Evolutionary conservation across 176 grass and related monocot species (phyloP).

Genomic region (Oryza meyeriana): DNA sequence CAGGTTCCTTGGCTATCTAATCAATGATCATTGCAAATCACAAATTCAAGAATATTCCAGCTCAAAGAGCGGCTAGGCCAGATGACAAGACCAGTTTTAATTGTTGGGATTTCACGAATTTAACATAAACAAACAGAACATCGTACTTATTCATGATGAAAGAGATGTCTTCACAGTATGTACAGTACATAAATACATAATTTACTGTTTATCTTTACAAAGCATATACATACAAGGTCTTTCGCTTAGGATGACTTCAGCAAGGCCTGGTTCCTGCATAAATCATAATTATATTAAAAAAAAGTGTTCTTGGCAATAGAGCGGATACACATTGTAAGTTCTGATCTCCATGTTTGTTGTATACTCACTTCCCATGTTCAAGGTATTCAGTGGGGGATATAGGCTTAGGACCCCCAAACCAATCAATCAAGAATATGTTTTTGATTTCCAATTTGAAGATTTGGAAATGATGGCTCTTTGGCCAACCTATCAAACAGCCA

Average conservation of each 20-base stretch:
- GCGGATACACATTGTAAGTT: neutral
- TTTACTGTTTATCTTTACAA: neutral
- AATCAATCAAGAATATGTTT: conserved; percentile 89
- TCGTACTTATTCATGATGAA: conserved; percentile 18
- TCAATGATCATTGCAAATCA: neutral
- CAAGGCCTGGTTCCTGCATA: conserved; percentile 30
- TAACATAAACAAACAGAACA: neutral
- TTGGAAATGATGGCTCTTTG: conserved; percentile 70
- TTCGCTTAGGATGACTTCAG: conserved; percentile 1
- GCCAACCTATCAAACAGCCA: conserved; percentile 63
- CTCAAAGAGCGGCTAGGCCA: neutral
- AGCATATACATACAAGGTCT: neutral
- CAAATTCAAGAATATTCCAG: neutral
- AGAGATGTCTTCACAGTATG: conserved; percentile 29
- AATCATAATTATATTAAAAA: neutral
- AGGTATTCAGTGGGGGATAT: conserved; percentile 73
- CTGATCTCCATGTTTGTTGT: neutral
- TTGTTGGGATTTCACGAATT: neutral
- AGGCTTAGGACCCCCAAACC: conserved; percentile 92
- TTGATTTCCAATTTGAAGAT: conserved; percentile 84
- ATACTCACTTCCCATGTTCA: conserved; percentile 46
- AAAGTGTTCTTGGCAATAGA: neutral
- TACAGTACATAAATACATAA: conserved; percentile 31
- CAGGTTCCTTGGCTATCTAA: neutral
- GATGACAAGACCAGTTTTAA: neutral